Base-by-base conservation (phyloP, 345 rosid species). In the Iberis pinnata region DNA sequence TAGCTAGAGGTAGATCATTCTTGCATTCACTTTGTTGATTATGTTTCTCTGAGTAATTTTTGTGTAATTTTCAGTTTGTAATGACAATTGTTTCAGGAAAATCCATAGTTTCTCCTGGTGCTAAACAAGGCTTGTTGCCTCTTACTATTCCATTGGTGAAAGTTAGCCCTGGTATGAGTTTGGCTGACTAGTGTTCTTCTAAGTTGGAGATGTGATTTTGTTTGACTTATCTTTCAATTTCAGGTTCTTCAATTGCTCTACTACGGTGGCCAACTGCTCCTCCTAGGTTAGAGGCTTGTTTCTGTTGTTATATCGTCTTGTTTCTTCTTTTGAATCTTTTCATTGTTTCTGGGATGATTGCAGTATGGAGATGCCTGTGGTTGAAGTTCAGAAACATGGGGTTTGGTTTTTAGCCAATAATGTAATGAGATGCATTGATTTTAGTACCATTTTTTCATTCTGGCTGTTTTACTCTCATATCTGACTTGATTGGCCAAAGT, bases 311-410 rank as follows among this genome's bases (percentile, higher is more conserved):
- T 5, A 43, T 33, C 3, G 20, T 52, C 29, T 7, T 27, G 20
- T 16, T 20, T 57, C 16, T 60, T 32, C 10, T 46, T 39, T 18
- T 19, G 4, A 41, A 43, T 29, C 9, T 22, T 53, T 50, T 59
- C 25, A 24, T 44, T 58, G 39, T 29, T 52, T 56, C 47, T 32
- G 61, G n/a, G n/a, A 25, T 62, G 62, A 48, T 53, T 54, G 49
- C 73, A 83, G 95, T 70, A 75, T 80, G 89, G 95, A 86, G 73
- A 79, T 86, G 86, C 95, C 88, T n/a, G 84, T 86, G 38, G 89
- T 89, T 50, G 88, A 86, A 67, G 81, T 81, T 45, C 70, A 53
- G 53, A 78, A 76, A 65, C 78, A 85, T 69, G 83, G 97, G 36
- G 86, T 83, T 58, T 83, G 84, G 89, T 80, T 86, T 61, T 68